These are phyloP conservation scores for Thielaviopsis musarum DNA, from an alignment of 2,329 filamentous ascomycete species.

Conservation along the genomic window DNA sequence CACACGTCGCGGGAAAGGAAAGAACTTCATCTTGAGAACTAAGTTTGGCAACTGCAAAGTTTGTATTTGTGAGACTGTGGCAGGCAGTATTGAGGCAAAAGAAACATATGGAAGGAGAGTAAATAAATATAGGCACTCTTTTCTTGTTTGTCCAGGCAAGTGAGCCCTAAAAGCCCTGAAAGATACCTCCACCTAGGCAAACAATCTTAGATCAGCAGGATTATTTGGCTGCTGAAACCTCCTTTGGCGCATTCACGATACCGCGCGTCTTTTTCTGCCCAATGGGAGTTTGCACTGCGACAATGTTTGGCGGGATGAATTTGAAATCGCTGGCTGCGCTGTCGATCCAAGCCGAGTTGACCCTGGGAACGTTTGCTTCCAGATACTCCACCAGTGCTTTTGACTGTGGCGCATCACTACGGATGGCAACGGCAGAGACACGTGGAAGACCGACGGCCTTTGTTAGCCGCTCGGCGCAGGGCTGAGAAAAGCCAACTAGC, in stretches of 20 bases:
- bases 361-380: slow-evolving; percentile 30
- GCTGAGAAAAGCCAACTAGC: slow-evolving; percentile 45
- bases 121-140: background rate
- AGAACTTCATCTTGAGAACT: background rate
- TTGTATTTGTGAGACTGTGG: background rate
- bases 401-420: slow-evolving; percentile 37
- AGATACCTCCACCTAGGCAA: background rate
- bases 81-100: background rate
- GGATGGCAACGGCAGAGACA: slow-evolving; percentile 46
- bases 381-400: slow-evolving; percentile 40
- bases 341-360: slow-evolving; percentile 37
- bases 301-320: slow-evolving; percentile 22
- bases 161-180: background rate
- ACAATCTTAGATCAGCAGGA: background rate
- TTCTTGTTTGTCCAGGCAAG: background rate
- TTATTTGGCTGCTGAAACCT: background rate
- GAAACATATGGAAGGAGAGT: background rate
- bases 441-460: slow-evolving; percentile 42
- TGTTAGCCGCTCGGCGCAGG: slow-evolving; percentile 40
- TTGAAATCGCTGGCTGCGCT: slow-evolving; percentile 12
- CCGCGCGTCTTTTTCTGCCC: slow-evolving; percentile 18
- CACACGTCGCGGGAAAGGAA: background rate
- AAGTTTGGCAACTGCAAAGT: background rate
- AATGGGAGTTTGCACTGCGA: slow-evolving; percentile 20
- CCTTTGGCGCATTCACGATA: background rate